Evolutionary conservation across 2,329 filamentous ascomycete species (phyloP), one percentile per base, ranked within the genome.

Genomic region (Diaporthe ilicicola): DNA sequence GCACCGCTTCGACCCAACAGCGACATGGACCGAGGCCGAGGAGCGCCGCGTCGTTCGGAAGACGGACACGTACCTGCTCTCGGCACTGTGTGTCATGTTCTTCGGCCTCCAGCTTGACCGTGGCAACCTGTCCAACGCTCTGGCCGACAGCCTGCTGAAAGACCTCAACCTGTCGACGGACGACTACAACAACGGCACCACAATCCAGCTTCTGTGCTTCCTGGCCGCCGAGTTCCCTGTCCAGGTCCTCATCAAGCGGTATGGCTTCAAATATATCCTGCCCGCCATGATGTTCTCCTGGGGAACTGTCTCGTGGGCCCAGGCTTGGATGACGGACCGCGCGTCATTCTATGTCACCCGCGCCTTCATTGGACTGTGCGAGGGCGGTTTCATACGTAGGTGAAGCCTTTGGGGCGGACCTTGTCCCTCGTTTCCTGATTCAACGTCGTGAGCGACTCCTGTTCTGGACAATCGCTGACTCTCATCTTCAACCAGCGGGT

Each of bases 41-140:
- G 90, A 91, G 79, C 84, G 80, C 73, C 81, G 76, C 15, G 80
- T 90, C 3, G 84, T 91, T 32, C 80, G 87, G 55, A 91, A 89
- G 82, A 84, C 82, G 0, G 84, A 86, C 71, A 37, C 83, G 6
- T 79, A 76, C 24, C 78, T 86, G 5, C 74, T 85, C 39, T 76
- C 77, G 27, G 84, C 82, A 81, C 70, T 85, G 5, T 85, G 83
- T 71, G 71, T 84, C 27, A 85, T 85, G 75, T 91, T 92, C 79
- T 90, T 91, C 70, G 88, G 88, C 0, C 82, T 92, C 5, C 89
- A 92, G 76, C 81, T 92, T 9, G 90, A 91, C 76, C 83, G 90
- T 59, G 89, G 89, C 65, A 92, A 92, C 75, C 81, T 92, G 76
- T 84, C 83, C 68, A 90, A 90, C 74, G 90, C 89, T 3, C 80